phyloP scores from a whole-genome alignment of 2,329 filamentous ascomycete species.

The Colletotrichum higginsianum region DNA sequence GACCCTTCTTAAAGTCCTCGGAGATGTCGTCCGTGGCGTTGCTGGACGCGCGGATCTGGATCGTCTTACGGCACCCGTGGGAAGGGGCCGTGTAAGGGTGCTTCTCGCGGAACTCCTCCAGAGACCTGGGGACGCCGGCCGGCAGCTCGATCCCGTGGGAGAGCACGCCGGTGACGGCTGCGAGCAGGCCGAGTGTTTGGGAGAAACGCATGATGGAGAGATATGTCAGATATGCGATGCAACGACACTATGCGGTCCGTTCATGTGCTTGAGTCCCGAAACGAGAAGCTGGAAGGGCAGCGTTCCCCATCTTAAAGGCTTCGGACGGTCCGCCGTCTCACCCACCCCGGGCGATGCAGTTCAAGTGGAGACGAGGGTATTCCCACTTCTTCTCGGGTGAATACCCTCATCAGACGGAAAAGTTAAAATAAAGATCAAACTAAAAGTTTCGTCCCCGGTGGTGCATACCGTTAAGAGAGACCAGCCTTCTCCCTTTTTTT shows the following conservation, averaged over 20 bases:
- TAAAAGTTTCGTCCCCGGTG: too few species aligned
- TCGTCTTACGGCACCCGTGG: slow-evolving; percentile 34
- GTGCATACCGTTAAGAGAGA: background rate
- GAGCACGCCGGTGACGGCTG: slow-evolving; percentile 26
- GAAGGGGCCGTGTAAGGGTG: slow-evolving; percentile 37
- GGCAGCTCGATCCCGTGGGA: slow-evolving; percentile 38
- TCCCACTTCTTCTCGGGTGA: slow-evolving; percentile 39
- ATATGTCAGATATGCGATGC: slow-evolving; percentile 24
- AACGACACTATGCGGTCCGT: slow-evolving; percentile 21
- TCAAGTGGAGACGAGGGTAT: slow-evolving; percentile 34
- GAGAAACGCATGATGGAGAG: slow-evolving; percentile 24
- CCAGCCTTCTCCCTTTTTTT: background rate
- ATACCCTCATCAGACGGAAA: slow-evolving; percentile 30
- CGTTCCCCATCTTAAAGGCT: slow-evolving; percentile 27
- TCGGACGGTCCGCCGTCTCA: background rate
- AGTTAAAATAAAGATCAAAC: slow-evolving; percentile 12
- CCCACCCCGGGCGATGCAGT: background rate
- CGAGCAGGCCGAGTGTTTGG: slow-evolving; percentile 17
- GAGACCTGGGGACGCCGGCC: slow-evolving; percentile 38
- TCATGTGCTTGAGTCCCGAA: background rate
- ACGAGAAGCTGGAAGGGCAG: background rate
- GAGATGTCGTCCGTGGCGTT: slow-evolving; percentile 71
- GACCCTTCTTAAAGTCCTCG: slow-evolving; percentile 67
- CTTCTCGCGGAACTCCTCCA: slow-evolving; percentile 41
- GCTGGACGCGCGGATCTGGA: slow-evolving; percentile 53